phyloP scores from a whole-genome alignment of 2,329 filamentous ascomycete genomes.

The Claviceps capensis region DNA sequence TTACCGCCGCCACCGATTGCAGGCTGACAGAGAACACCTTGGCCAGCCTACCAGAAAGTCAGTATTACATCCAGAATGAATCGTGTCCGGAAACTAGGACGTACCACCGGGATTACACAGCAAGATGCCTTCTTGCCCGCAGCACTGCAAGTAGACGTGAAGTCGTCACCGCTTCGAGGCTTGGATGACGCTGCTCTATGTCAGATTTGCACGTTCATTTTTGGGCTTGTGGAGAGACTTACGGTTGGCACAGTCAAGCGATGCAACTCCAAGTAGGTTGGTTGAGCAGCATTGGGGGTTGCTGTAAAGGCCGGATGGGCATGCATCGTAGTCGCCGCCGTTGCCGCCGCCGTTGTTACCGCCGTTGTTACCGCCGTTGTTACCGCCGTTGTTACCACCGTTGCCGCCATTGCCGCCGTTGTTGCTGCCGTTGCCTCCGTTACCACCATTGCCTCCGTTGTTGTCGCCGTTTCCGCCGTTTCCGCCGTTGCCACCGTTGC shows the following conservation, averaged over 20 bases:
- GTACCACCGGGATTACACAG: slow-evolving; percentile 7
- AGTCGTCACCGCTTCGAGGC: slow-evolving; percentile 1
- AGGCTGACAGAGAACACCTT: neutral
- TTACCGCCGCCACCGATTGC: neutral
- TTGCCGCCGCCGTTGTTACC: no score
- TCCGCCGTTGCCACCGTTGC: neutral
- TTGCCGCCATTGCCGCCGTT: no score
- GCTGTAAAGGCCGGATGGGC: slow-evolving; percentile 11
- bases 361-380: no score
- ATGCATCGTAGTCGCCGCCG: slow-evolving; percentile 2
- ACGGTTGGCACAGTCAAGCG: slow-evolving; percentile 27
- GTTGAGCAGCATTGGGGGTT: slow-evolving; percentile 32
- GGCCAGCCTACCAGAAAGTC: neutral
- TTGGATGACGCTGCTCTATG: neutral
- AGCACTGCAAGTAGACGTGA: slow-evolving; percentile 3
- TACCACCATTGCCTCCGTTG: no score
- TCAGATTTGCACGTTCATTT: neutral
- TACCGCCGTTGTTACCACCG: no score
- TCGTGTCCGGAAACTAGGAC: neutral
- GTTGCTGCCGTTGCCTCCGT: no score
- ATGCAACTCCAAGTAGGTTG: slow-evolving; percentile 31
- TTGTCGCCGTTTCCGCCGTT: no score
- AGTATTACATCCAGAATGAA: neutral
- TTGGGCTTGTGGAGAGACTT: neutral
- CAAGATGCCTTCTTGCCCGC: slow-evolving; percentile 3